A percentile compares a stretch with the other conserved stretches of the same genome.
Evolutionary conservation across 441 rosid genomes (phyloP).

Genomic region (Gossypium lobatum): DNA sequence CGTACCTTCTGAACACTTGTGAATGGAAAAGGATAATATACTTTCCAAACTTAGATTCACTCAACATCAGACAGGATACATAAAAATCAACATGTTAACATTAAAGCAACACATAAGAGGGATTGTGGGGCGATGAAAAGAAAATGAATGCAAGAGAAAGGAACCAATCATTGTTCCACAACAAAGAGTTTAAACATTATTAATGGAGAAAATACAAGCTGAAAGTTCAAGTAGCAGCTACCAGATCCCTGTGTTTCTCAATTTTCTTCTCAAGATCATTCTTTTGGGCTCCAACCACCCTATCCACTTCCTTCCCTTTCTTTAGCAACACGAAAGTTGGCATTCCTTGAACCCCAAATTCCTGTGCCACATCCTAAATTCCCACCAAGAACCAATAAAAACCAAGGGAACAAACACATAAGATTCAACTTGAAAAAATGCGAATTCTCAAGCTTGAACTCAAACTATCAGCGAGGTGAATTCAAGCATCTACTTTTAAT

Average conservation of each 20-base stretch:
- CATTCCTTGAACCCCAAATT: constrained; percentile 68
- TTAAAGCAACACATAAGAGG: background rate
- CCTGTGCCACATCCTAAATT: constrained; percentile 62
- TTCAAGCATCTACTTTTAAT: too few species aligned
- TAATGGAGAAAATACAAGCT: background rate
- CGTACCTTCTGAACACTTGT: too few species aligned
- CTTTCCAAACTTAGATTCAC: too few species aligned
- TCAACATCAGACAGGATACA: background rate
- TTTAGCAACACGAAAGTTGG: constrained; percentile 87
- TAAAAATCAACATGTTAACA: background rate
- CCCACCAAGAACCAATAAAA: background rate
- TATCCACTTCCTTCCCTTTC: constrained; percentile 63
- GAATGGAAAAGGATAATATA: too few species aligned
- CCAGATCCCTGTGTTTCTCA: constrained; percentile 24
- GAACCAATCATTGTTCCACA: background rate
- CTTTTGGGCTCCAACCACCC: constrained; percentile 59
- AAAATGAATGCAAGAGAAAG: background rate
- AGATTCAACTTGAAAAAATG: too few species aligned
- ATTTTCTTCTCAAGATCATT: constrained; percentile 67
- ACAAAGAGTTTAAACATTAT: constrained; percentile 1
- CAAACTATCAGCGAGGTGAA: too few species aligned
- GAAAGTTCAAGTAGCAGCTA: constrained; percentile 7
- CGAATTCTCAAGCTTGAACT: too few species aligned
- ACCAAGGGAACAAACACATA: background rate
- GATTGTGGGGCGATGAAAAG: background rate